Evolutionary conservation across 441 rosid species (phyloP).

Genomic region (Daphne laureola): DNA sequence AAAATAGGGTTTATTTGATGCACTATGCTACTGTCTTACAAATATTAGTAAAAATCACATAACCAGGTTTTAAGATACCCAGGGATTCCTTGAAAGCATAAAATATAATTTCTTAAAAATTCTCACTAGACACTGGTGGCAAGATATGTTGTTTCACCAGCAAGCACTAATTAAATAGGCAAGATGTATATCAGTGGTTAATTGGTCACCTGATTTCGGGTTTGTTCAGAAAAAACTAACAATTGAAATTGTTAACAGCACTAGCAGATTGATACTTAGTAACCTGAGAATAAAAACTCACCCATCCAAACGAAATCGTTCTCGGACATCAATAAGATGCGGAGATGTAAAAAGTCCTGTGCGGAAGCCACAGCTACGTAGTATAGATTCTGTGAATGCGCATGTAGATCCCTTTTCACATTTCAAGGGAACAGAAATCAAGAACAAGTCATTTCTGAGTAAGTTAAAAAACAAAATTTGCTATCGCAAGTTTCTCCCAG

Average conservation of each 20-base stretch:
- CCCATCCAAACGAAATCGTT: constrained; percentile 79
- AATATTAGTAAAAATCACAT: constrained; percentile 4
- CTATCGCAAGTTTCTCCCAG: constrained; percentile 1
- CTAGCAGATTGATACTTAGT: no score
- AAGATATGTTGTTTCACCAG: neutral
- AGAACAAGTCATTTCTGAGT: constrained; percentile 5
- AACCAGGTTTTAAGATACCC: neutral
- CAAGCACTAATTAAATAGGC: neutral
- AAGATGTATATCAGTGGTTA: neutral
- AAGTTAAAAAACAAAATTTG: constrained; percentile 3
- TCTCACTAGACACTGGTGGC: no score
- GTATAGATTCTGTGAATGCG: constrained; percentile 74
- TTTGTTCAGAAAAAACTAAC: neutral
- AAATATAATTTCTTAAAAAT: no score
- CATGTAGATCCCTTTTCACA: constrained; percentile 80
- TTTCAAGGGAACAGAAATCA: neutral
- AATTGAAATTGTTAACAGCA: neutral
- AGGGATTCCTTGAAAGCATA: no score
- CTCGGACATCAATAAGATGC: constrained; percentile 91
- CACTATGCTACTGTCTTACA: neutral
- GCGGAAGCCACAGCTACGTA: constrained; percentile 72
- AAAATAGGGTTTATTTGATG: constrained; percentile 7
- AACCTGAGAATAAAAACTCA: constrained; percentile 23
- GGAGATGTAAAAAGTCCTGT: constrained; percentile 93
- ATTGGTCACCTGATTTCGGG: neutral